A percentile compares a stretch with the other conserved stretches of the same genome.
These are phyloP conservation scores for Setaria viridis DNA, from an alignment of 202 grass and related monocot species.

Conservation along the genomic window DNA sequence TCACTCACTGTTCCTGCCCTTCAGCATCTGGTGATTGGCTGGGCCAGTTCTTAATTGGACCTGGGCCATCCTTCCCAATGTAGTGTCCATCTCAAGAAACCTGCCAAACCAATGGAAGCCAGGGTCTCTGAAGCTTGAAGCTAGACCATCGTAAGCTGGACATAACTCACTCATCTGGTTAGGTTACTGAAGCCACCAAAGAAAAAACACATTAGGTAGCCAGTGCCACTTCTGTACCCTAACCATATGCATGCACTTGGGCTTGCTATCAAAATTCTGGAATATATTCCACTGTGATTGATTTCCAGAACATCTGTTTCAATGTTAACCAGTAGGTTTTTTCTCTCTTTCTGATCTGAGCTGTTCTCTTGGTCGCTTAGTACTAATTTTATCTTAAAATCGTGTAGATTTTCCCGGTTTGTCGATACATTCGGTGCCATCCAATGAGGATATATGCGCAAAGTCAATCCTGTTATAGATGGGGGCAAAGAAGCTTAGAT, in stretches of 20 bases:
- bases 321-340: background rate
- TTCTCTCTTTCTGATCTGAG: background rate
- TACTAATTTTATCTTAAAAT: background rate
- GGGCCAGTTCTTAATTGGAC: slow-evolving; percentile 44
- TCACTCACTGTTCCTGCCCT: slow-evolving; percentile 2
- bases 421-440: slow-evolving; percentile 20
- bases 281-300: background rate
- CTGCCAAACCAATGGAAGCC: slow-evolving; percentile 41
- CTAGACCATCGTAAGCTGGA: background rate
- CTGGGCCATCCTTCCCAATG: slow-evolving; percentile 44
- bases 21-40: slow-evolving; percentile 40
- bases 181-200: slow-evolving; percentile 34
- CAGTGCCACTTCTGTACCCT: slow-evolving; percentile 33
- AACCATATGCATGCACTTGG: slow-evolving; percentile 48
- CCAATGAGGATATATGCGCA: slow-evolving; percentile 29
- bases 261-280: slow-evolving; percentile 17
- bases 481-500: slow-evolving; percentile 38
- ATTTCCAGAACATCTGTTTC: slow-evolving; percentile 44
- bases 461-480: slow-evolving; percentile 39
- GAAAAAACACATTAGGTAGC: slow-evolving; percentile 33
- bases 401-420: background rate
- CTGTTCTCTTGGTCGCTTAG: background rate
- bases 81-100: slow-evolving; percentile 53
- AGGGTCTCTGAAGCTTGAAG: background rate
- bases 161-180: background rate